A percentile compares a stretch with the other conserved stretches of the same genome.
Evolutionary conservation across 192 early-diverging fungal species (phyloP).

Genomic region (Coemansia sp.): DNA sequence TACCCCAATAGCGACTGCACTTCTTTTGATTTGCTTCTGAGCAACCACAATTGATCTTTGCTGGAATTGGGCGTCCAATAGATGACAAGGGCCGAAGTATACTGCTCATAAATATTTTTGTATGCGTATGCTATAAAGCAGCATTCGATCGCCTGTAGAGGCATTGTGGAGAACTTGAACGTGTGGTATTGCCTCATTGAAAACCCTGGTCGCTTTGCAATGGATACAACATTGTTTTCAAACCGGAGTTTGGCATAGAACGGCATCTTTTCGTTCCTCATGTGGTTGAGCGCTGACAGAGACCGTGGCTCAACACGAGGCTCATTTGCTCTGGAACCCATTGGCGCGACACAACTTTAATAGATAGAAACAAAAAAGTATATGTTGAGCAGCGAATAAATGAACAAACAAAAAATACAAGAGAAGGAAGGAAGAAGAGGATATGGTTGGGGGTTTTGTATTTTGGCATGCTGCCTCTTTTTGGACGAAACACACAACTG

Average conservation of each 20-base stretch:
- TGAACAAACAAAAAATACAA: too few species aligned
- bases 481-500: background rate
- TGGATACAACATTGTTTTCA: background rate
- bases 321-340: background rate
- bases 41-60: background rate
- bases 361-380: too few species aligned
- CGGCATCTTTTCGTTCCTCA: background rate
- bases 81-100: background rate
- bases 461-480: background rate
- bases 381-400: too few species aligned
- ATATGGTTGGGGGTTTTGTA: background rate
- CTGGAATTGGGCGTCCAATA: background rate
- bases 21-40: slow-evolving; percentile 2
- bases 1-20: background rate
- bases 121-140: background rate
- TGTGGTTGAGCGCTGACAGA: background rate
- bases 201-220: background rate
- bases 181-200: background rate
- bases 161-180: background rate
- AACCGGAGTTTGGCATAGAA: background rate
- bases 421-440: background rate
- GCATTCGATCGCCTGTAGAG: background rate
- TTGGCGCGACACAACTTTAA: background rate
- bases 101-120: slow-evolving; percentile 1
- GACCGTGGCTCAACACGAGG: background rate